Percentiles rank a stretch among this genome's conserved stretches.
phyloP scores from a whole-genome alignment of 2,329 filamentous ascomycete species.

The Helminthosporium solani region DNA sequence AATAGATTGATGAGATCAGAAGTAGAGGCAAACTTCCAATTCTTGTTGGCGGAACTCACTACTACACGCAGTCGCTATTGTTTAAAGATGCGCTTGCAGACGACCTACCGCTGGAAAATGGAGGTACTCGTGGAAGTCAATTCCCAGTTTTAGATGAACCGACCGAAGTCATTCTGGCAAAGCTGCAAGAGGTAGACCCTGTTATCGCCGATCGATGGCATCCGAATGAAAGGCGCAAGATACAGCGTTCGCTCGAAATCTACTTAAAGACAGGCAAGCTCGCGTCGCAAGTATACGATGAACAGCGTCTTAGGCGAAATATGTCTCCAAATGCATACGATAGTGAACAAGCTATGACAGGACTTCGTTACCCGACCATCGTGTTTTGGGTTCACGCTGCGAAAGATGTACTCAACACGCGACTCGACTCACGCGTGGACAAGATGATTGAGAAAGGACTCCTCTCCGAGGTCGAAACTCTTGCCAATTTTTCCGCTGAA shows the following conservation, averaged over 20 bases:
- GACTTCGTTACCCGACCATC: constrained; percentile 59
- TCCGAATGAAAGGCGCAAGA: constrained; percentile 87
- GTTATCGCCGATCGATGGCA: constrained; percentile 91
- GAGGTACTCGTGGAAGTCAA: constrained; percentile 12
- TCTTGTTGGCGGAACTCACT: constrained; percentile 90
- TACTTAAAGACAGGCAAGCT: constrained; percentile 77
- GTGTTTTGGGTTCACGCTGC: constrained; percentile 87
- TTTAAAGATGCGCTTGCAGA: constrained; percentile 71
- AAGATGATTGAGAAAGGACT: constrained; percentile 74
- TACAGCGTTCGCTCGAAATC: constrained; percentile 85
- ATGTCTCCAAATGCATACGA: constrained; percentile 11
- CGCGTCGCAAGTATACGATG: constrained; percentile 83
- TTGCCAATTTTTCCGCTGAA: constrained; percentile 52
- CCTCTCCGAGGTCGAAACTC: constrained; percentile 60
- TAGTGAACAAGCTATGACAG: constrained; percentile 1
- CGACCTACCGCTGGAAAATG: constrained; percentile 38
- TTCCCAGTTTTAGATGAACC: constrained; percentile 72
- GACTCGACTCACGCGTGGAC: constrained; percentile 76
- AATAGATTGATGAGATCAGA: constrained; percentile 72
- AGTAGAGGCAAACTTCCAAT: constrained; percentile 79
- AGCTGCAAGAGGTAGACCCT: constrained; percentile 79
- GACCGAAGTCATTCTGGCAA: constrained; percentile 69
- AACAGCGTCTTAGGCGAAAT: constrained; percentile 58
- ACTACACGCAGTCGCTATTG: constrained; percentile 86
- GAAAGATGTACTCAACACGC: constrained; percentile 63